Evolutionary conservation across 73 alveolate genomes (phyloP).

Genomic region (Loxodes magnus): DNA sequence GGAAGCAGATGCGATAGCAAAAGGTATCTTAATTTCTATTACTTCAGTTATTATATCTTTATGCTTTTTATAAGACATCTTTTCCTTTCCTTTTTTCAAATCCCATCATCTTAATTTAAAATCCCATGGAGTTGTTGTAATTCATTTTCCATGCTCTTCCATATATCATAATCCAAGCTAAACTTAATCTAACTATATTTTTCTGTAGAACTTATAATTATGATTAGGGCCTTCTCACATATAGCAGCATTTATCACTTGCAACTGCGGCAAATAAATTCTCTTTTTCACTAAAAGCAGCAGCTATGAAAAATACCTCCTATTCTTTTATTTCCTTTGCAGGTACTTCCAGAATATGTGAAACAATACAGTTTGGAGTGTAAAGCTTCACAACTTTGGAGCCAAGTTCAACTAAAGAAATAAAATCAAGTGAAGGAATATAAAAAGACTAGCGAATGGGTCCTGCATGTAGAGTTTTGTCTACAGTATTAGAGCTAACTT

Average conservation of each 20-base stretch:
- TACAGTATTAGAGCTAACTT: slow-evolving; percentile 25
- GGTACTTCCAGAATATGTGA: slow-evolving; percentile 14
- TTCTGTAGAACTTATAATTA: slow-evolving; percentile 14
- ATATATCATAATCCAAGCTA: slow-evolving; percentile 70
- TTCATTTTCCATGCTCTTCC: slow-evolving; percentile 61
- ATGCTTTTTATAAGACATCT: slow-evolving; percentile 38
- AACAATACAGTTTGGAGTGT: slow-evolving; percentile 38
- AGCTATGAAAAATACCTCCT: slow-evolving; percentile 27
- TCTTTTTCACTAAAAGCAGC: slow-evolving; percentile 34
- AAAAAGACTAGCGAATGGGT: slow-evolving; percentile 20
- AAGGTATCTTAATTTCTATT: slow-evolving; percentile 58
- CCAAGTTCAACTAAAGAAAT: slow-evolving; percentile 45
- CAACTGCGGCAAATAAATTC: slow-evolving; percentile 24
- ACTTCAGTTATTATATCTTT: slow-evolving; percentile 64
- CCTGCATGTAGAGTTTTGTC: slow-evolving; percentile 24
- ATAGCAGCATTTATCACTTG: slow-evolving; percentile 38
- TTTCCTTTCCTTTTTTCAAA: slow-evolving; percentile 41
- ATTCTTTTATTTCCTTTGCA: slow-evolving; percentile 16
- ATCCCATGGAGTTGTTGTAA: slow-evolving; percentile 39
- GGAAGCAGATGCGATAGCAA: slow-evolving; percentile 70
- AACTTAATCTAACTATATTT: slow-evolving; percentile 18
- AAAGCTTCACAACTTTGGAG: slow-evolving; percentile 41
- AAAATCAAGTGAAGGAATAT: slow-evolving; percentile 27
- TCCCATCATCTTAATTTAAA: slow-evolving; percentile 52
- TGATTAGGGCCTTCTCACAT: slow-evolving; percentile 24